Conservation (phyloP, 495 filamentous ascomycete species). For the Penicillium cataractarum region DNA sequence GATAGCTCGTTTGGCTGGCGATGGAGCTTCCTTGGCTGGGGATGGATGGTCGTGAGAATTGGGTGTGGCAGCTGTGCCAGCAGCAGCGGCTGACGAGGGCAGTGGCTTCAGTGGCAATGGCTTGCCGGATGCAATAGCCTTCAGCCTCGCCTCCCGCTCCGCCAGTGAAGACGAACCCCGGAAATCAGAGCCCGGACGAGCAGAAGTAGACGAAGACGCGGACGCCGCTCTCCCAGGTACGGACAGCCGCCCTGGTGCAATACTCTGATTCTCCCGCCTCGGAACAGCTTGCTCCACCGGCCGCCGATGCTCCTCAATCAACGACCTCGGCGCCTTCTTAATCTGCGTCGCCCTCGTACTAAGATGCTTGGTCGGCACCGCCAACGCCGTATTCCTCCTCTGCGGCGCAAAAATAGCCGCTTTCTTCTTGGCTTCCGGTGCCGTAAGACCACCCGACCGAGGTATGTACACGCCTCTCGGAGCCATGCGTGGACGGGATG, state of each 20-base stretch:
- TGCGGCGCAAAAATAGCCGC: slow-evolving; percentile 41
- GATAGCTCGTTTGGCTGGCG: slow-evolving; percentile 6
- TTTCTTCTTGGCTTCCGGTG: slow-evolving; percentile 28
- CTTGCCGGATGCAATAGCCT: slow-evolving; percentile 33
- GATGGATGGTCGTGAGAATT: slow-evolving; percentile 1
- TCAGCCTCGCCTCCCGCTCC: slow-evolving; percentile 37
- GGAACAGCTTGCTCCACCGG: slow-evolving; percentile 25
- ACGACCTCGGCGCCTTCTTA: slow-evolving; percentile 40
- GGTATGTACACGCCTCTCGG: not conserved
- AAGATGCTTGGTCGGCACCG: slow-evolving; percentile 46
- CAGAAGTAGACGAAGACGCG: not conserved
- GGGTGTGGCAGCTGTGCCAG: slow-evolving; percentile 4
- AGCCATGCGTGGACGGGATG: slow-evolving; percentile 30
- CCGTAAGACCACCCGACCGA: not conserved
- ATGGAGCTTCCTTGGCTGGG: slow-evolving; percentile 9
- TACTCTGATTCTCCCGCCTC: slow-evolving; percentile 13
- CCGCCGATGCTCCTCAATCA: slow-evolving; percentile 49
- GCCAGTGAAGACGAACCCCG: slow-evolving; percentile 22
- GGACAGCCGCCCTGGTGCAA: slow-evolving; percentile 29
- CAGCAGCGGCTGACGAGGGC: not conserved
- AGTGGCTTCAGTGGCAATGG: slow-evolving; percentile 8
- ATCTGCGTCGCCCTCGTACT: slow-evolving; percentile 43
- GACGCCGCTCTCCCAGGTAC: not conserved
- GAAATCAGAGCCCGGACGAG: not conserved
- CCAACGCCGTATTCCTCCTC: slow-evolving; percentile 40